Base-by-base conservation (phyloP, 2,329 filamentous ascomycete species). In the Cercospora berteroae region DNA sequence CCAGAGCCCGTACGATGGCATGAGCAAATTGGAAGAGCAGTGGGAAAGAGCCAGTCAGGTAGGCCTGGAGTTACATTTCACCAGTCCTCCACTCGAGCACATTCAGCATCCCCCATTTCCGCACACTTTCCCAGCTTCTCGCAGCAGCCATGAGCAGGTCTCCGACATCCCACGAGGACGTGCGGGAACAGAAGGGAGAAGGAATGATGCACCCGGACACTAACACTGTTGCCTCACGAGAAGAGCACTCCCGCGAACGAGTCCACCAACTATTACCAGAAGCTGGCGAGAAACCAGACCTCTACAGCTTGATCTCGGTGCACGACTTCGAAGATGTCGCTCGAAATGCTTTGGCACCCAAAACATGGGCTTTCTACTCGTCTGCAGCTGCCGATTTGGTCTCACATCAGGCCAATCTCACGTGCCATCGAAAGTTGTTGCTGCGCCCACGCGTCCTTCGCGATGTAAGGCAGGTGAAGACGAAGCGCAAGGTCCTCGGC, bases 321-420 rank as follows among this genome's bases (percentile, higher is more conserved):
- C 79, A 83, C 74, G 82, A 83, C 69, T 82, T 83, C 69, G 80
- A 83, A 65, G 65, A 76, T n/a, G 79, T 79, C 10, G 80, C 80
- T 4, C 69, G 70, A 4, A 71, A 74, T 16, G 75, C 72, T 4
- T 69, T 80, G 48, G 72, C 74, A 1, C 68, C 72, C 18, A 80
- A 80, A 62, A 73, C 78, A 23, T 80, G 74, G 73, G 79, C 79
- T 0, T 80, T 80, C 63, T 84, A 83, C 72, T 79, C 78, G n/a
- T 82, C 81, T 1, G 83, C 81, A 0, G 82, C 83, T 0, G 84
- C 83, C 0, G 82, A 84, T 52, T 79, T 82, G 42, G 75, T 81
- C 48, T 83, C 81, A 13, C 79, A 78, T 57, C 75, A 76, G 20
- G 76, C 79, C 23, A 83, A 83, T 67, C 73, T 72, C 36, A 73